Conservation (phyloP, 768 basidiomycete species). For the Boletus rubescentipes region DNA sequence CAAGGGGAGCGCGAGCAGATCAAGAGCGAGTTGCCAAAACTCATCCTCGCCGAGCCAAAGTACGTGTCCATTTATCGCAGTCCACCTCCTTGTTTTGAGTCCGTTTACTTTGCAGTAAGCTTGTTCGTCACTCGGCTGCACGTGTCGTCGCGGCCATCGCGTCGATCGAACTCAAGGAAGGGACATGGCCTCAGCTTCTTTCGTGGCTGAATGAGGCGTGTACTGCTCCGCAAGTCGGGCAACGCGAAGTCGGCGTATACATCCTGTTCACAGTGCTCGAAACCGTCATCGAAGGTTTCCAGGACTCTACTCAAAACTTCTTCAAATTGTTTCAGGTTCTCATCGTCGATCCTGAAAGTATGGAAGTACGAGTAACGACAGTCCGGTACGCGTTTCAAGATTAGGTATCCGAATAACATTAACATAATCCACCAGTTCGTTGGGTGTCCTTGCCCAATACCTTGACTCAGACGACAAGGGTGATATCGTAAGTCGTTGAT, state of each 20-base stretch:
- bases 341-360: conserved; percentile 78
- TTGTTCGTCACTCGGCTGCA: conserved; percentile 90
- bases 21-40: conserved; percentile 77
- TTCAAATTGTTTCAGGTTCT: conserved; percentile 78
- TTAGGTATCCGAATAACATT: not conserved
- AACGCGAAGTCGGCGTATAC: conserved; percentile 91
- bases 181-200: conserved; percentile 83
- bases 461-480: conserved; percentile 84
- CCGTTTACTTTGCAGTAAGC: conserved; percentile 51
- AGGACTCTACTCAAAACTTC: conserved; percentile 67
- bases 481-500: conserved; percentile 63
- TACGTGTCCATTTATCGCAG: conserved; percentile 36
- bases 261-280: conserved; percentile 91
- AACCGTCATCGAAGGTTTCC: conserved; percentile 86
- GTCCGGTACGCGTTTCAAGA: conserved; percentile 52
- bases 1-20: conserved; percentile 74
- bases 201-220: conserved; percentile 84
- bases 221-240: conserved; percentile 59
- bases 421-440: conserved; percentile 47
- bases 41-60: conserved; percentile 78
- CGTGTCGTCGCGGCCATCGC: conserved; percentile 94
- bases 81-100: not conserved
- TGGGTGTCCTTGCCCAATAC: conserved; percentile 92
- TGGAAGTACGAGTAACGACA: conserved; percentile 88
- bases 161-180: conserved; percentile 75